A percentile compares a stretch with the other conserved stretches of the same genome.
Conservation (phyloP, 129 eudicot genomes). For the Dittrichia graveolens region DNA sequence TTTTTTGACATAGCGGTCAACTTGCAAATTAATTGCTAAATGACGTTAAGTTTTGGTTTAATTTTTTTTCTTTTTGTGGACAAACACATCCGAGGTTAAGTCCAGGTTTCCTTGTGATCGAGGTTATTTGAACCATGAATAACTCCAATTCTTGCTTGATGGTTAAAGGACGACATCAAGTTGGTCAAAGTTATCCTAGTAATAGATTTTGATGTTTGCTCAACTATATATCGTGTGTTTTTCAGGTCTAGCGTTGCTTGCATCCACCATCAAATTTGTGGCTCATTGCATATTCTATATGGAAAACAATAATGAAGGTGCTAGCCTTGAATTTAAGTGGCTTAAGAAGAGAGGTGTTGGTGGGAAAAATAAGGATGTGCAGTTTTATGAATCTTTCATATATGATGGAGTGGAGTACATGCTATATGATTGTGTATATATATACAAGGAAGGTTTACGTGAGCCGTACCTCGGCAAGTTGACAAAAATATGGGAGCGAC, state of each 20-base stretch:
- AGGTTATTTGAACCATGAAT: not conserved
- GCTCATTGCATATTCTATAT: constrained; percentile 35
- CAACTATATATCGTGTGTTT: constrained; percentile 34
- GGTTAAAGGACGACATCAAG: constrained; percentile 15
- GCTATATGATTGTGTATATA: constrained; percentile 69
- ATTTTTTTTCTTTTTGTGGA: no score
- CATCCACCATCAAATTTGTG: constrained; percentile 18
- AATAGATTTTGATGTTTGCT: constrained; percentile 21
- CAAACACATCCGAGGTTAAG: not conserved
- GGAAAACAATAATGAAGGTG: constrained; percentile 35
- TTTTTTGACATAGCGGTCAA: no score
- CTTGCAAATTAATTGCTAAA: no score
- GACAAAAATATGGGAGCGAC: constrained; percentile 66
- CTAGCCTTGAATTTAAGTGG: constrained; percentile 61
- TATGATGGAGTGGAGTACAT: constrained; percentile 64
- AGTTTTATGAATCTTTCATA: constrained; percentile 70
- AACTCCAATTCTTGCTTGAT: not conserved
- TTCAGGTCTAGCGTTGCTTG: constrained; percentile 37
- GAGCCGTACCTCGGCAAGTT: constrained; percentile 69
- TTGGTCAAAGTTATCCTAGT: constrained; percentile 29
- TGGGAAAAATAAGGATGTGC: constrained; percentile 50
- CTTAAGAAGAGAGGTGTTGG: constrained; percentile 62
- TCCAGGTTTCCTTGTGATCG: not conserved
- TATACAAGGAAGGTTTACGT: constrained; percentile 54
- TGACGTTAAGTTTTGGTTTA: no score